Evolutionary conservation across 257 asterid species (phyloP), one percentile per base, ranked within the genome.

Genomic region (Eustoma russellianum): DNA sequence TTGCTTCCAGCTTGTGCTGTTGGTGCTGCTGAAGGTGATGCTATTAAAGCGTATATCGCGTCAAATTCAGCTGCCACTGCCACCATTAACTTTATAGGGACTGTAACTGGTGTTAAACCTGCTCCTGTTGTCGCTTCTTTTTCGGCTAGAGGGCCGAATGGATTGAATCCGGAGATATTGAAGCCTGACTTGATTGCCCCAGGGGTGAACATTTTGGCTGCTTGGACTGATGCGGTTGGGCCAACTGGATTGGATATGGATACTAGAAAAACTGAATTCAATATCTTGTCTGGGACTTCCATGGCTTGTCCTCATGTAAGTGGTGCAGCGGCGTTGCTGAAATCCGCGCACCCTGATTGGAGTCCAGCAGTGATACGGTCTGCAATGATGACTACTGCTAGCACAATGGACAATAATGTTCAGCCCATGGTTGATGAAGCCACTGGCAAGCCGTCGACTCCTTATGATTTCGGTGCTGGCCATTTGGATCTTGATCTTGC

Each of bases 271-370:
- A 62, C 91, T 0, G 98, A 90, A 52, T 90, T 90, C 81, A 90
- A 86, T 43, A 90, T 90, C 56, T 62, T 90, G 30, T 86, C 98
- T 0, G 98, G 98, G 17, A 90, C 98, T 34, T 90, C 98, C 35
- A 90, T 90, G 98, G 94, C 98, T 43, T 90, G 98, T 55, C 98
- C 96, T 30, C 98, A 90, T 55, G 96, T 90, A 0, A 82, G 96
- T 61, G 98, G 98, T 13, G 98, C 98, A 28, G 98, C 98, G 0
- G 96, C 98, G 11, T 63, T 90, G 83, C 87, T 90, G 2, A 90
- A 84, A 68, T 90, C 98, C 2, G 96, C 98, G 0, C 98, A 90
- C 53, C 96, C 98, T 8, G 95, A 86, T 68, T 90, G 98, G 98
- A 82, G 87, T 48, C 98, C 98, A 0, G 99, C 95, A 0, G 97